Conservation (phyloP, 2,329 filamentous ascomycete genomes). For the Microcyclospora pomicola region DNA sequence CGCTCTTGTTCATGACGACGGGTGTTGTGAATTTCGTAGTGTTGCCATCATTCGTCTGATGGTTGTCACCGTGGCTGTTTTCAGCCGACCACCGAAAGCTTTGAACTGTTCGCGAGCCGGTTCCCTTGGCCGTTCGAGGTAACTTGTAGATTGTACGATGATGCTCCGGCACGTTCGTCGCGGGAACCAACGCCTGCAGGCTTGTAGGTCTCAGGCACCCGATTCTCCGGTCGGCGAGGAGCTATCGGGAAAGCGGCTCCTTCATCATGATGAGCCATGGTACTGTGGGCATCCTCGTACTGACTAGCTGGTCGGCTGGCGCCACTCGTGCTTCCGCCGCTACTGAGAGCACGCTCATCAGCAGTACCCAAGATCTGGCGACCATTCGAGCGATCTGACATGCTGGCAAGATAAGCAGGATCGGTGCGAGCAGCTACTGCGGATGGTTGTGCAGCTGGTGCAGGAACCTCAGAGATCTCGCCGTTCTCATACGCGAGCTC, state of each 20-base stretch:
- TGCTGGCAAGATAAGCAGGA: no score
- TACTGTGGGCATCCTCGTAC: slow-evolving; percentile 2
- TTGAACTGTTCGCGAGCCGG: no score
- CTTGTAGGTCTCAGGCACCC: slow-evolving; percentile 12
- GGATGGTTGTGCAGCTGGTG: neutral
- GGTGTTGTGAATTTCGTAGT: no score
- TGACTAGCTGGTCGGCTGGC: slow-evolving; percentile 3
- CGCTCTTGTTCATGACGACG: no score
- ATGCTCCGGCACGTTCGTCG: no score
- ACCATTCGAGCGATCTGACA: neutral
- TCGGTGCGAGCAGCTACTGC: no score
- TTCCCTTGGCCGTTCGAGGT: no score
- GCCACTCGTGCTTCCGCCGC: slow-evolving; percentile 4
- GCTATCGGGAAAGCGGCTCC: no score
- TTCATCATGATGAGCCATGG: neutral
- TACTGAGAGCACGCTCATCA: slow-evolving; percentile 9
- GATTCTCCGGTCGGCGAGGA: slow-evolving; percentile 8
- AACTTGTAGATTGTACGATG: no score
- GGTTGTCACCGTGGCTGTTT: no score
- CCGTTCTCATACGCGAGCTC: slow-evolving; percentile 15
- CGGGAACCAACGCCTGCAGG: slow-evolving; percentile 7
- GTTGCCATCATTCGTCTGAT: no score
- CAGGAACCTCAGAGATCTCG: neutral
- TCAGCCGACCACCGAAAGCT: no score
- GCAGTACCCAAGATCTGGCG: neutral